Conservation (phyloP, 225 moss, liverwort and hornwort genomes). For the Antitrichia curtipendula region DNA sequence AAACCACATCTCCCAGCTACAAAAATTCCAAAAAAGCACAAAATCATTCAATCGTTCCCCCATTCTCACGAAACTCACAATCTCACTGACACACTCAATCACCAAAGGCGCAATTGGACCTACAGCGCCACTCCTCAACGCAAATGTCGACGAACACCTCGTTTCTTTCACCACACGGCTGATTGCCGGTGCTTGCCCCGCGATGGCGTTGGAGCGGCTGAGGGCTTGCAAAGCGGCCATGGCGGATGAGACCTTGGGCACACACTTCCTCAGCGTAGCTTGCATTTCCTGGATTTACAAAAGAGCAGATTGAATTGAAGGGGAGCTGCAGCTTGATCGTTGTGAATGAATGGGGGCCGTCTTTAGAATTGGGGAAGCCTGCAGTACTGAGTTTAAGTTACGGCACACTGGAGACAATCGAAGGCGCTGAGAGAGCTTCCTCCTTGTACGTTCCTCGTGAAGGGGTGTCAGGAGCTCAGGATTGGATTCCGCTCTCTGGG, state of each 20-base stretch:
- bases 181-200: background rate
- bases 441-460: background rate
- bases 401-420: background rate
- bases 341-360: background rate
- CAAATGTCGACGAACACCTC: background rate
- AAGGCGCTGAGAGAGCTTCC: background rate
- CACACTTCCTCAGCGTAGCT: background rate
- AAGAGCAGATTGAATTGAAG: background rate
- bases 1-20: background rate
- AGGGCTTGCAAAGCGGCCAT: slow-evolving; percentile 4
- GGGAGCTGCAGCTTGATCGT: background rate
- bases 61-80: background rate
- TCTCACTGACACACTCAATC: background rate
- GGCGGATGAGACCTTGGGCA: background rate
- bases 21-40: background rate
- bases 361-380: background rate
- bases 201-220: background rate
- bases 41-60: background rate
- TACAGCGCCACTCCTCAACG: background rate
- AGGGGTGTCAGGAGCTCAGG: background rate
- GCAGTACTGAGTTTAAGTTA: background rate
- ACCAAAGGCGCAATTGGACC: background rate
- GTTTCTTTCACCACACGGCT: background rate
- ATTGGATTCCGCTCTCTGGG: background rate
- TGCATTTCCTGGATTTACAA: background rate